These are phyloP conservation scores for Puccinia triticina DNA, from an alignment of 1,284 basidiomycete species.

Conservation along the genomic window DNA sequence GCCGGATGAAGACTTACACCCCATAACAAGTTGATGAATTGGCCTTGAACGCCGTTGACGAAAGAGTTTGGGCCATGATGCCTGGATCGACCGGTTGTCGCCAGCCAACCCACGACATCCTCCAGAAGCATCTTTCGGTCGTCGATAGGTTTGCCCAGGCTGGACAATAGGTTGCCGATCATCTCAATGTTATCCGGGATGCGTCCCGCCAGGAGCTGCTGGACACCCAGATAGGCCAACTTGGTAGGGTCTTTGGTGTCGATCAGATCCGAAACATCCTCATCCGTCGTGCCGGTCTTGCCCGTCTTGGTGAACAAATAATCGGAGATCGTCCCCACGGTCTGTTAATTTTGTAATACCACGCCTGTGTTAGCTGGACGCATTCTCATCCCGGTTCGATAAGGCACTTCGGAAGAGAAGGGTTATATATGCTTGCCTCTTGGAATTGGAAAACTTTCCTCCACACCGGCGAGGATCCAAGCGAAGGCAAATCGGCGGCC, in stretches of 20 bases:
- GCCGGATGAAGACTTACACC: conserved; percentile 21
- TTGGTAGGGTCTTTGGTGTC: conserved; percentile 40
- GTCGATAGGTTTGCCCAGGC: conserved; percentile 38
- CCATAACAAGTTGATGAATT: conserved; percentile 51
- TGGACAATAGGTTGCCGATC: conserved; percentile 25
- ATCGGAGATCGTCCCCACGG: conserved; percentile 34
- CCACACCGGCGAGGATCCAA: conserved; percentile 34
- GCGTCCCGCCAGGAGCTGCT: conserved; percentile 43
- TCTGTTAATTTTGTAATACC: conserved; percentile 9
- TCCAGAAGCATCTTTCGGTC: conserved; percentile 49
- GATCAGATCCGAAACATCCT: conserved; percentile 22
- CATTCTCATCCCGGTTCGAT: background rate
- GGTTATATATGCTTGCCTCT: conserved; percentile 19
- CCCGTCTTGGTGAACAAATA: conserved; percentile 44
- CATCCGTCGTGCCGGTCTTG: conserved; percentile 29
- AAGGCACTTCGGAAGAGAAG: background rate
- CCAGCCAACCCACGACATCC: conserved; percentile 45
- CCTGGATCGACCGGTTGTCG: conserved; percentile 27
- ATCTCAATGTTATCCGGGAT: conserved; percentile 43
- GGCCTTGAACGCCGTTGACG: conserved; percentile 48
- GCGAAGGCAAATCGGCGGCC: conserved; percentile 37
- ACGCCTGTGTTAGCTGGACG: background rate
- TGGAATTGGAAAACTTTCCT: conserved; percentile 42
- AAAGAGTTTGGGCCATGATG: conserved; percentile 32
- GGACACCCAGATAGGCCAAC: conserved; percentile 35